A percentile compares a stretch with the other conserved stretches of the same genome.
phyloP scores from a whole-genome alignment of 176 grass and related monocot genomes.

The Puccinellia tenuiflora region DNA sequence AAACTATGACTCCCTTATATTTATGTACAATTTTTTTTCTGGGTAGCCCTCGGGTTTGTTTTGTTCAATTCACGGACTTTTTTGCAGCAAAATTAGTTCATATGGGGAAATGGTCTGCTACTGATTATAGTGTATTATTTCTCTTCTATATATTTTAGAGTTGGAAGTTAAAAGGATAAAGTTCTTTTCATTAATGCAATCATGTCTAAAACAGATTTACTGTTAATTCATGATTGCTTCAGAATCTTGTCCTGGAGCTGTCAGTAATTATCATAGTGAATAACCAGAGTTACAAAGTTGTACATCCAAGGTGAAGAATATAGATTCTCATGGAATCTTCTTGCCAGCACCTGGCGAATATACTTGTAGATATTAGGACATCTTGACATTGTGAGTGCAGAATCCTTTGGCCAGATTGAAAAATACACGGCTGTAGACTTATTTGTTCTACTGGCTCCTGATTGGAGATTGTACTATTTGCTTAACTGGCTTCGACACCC shows the following conservation, averaged over 20 bases:
- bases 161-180: background rate
- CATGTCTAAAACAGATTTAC: background rate
- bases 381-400: background rate
- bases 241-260: background rate
- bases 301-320: background rate
- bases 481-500: slow-evolving; percentile 9
- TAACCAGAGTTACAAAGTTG: background rate
- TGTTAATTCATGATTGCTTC: background rate
- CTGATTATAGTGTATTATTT: background rate
- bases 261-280: background rate
- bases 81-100: background rate
- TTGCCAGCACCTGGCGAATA: background rate
- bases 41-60: background rate
- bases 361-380: background rate
- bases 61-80: background rate
- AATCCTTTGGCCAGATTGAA: background rate
- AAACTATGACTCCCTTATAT: background rate
- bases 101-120: background rate
- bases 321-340: background rate
- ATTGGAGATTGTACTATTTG: background rate
- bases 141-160: background rate
- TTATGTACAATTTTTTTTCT: background rate
- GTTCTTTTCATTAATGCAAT: background rate
- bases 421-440: background rate
- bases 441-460: background rate